Evolutionary conservation across 1,284 basidiomycete species (phyloP).

Genomic region (Violaceomyces palustris): DNA sequence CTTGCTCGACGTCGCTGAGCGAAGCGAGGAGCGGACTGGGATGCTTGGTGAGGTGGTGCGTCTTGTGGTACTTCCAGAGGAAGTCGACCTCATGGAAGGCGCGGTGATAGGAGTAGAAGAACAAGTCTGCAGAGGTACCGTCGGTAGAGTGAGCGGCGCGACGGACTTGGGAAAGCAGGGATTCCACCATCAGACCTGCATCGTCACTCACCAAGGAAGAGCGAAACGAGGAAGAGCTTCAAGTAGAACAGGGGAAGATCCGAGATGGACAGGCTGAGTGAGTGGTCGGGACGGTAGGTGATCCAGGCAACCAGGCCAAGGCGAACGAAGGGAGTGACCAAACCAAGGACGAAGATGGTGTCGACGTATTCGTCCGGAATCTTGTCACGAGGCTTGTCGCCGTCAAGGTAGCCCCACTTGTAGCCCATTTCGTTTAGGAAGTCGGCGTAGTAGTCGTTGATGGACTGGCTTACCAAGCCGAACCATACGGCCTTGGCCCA

Average conservation of each 20-base stretch:
- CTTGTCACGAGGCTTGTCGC: constrained; percentile 20
- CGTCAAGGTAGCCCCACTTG: constrained; percentile 43
- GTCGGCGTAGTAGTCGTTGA: too few species aligned
- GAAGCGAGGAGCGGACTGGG: constrained; percentile 35
- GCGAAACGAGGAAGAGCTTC: constrained; percentile 18
- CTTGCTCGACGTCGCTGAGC: constrained; percentile 42
- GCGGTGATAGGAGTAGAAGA: constrained; percentile 47
- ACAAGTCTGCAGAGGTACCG: constrained; percentile 37
- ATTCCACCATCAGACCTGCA: too few species aligned
- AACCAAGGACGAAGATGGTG: constrained; percentile 11
- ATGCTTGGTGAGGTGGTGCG: constrained; percentile 44
- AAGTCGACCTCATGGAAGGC: constrained; percentile 32
- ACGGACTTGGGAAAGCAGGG: too few species aligned
- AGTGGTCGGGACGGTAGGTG: constrained; percentile 12
- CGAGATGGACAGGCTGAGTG: constrained; percentile 2
- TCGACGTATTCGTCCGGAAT: constrained; percentile 28
- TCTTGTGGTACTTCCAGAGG: constrained; percentile 31
- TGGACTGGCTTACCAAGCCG: too few species aligned
- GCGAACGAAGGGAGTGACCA: constrained; percentile 4
- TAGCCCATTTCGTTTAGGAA: constrained; percentile 13
- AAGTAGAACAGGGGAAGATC: constrained; percentile 17
- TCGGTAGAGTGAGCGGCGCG: too few species aligned
- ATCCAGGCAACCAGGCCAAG: background rate
- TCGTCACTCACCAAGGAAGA: too few species aligned
- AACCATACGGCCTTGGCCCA: too few species aligned